phyloP scores from a whole-genome alignment of 176 grass and related monocot genomes.

The Ampelocalamus luodianensis region DNA sequence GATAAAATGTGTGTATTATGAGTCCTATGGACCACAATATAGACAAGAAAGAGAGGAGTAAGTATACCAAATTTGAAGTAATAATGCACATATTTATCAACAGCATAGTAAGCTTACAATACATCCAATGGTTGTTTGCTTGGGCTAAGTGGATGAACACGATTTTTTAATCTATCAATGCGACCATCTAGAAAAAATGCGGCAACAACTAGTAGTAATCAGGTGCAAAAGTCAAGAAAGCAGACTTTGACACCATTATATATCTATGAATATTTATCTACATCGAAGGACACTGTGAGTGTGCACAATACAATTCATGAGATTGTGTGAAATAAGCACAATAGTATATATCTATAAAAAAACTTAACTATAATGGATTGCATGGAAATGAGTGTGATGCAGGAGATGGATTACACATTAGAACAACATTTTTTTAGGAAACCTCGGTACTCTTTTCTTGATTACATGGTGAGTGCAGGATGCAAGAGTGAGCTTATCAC shows the following conservation, averaged over 20 bases:
- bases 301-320: neutral
- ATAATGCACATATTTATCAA: neutral
- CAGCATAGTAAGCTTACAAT: neutral
- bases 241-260: neutral
- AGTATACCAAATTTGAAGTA: conserved; percentile 18
- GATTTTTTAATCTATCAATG: conserved; percentile 1
- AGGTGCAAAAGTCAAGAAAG: neutral
- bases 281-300: neutral
- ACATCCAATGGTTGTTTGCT: neutral
- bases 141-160: neutral
- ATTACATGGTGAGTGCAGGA: too few relatives aligned
- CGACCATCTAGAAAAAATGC: conserved; percentile 4
- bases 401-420: too few relatives aligned
- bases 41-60: neutral
- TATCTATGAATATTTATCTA: neutral
- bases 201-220: neutral
- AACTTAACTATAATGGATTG: neutral
- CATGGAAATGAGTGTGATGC: neutral
- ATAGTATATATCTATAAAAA: neutral
- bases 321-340: neutral
- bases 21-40: neutral
- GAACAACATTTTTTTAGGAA: too few relatives aligned
- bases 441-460: too few relatives aligned
- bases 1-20: neutral
- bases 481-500: too few relatives aligned